Evolutionary conservation across 1,284 basidiomycete genomes (phyloP).

Genomic region (Moesziomyces globuligerus): DNA sequence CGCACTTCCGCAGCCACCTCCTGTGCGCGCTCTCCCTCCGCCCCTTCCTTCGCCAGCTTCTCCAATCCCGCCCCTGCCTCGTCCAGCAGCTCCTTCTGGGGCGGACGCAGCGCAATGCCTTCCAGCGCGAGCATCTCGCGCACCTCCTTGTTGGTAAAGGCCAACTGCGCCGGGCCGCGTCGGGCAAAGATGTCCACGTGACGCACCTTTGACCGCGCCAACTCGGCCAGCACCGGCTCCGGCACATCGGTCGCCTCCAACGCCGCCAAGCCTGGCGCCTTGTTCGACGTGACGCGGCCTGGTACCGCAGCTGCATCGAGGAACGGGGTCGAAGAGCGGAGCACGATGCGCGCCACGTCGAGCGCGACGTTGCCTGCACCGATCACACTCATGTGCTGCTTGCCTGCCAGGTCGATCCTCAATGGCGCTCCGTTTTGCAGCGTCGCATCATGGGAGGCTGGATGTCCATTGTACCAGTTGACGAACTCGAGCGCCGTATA

Average conservation of each 20-base stretch:
- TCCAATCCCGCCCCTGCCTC: conserved; percentile 57
- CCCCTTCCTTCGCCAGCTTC: conserved; percentile 28
- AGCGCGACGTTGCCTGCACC: conserved; percentile 97
- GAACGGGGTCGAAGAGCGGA: conserved; percentile 69
- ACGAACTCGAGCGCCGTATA: conserved; percentile 86
- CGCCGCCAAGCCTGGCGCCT: conserved; percentile 69
- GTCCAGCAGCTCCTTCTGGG: conserved; percentile 66
- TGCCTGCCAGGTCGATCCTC: conserved; percentile 72
- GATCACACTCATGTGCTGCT: conserved; percentile 80
- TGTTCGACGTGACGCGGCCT: conserved; percentile 14
- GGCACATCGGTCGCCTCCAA: conserved; percentile 85
- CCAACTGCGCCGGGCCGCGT: conserved; percentile 86
- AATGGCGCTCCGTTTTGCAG: conserved; percentile 5
- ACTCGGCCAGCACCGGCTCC: conserved; percentile 76
- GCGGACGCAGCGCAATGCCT: conserved; percentile 74
- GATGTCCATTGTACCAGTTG: conserved; percentile 97
- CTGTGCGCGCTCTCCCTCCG: conserved; percentile 8
- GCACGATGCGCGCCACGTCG: conserved; percentile 89
- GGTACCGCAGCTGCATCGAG: conserved; percentile 16
- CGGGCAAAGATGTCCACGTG: conserved; percentile 86
- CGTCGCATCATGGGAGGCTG: conserved; percentile 68
- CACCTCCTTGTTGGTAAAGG: conserved; percentile 94
- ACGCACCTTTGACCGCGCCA: conserved; percentile 75
- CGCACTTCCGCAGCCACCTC: conserved; percentile 59
- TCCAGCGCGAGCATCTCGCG: conserved; percentile 86